Base-by-base conservation (phyloP, 2,329 filamentous ascomycete genomes). In the Ceratocystis huliohia region DNA sequence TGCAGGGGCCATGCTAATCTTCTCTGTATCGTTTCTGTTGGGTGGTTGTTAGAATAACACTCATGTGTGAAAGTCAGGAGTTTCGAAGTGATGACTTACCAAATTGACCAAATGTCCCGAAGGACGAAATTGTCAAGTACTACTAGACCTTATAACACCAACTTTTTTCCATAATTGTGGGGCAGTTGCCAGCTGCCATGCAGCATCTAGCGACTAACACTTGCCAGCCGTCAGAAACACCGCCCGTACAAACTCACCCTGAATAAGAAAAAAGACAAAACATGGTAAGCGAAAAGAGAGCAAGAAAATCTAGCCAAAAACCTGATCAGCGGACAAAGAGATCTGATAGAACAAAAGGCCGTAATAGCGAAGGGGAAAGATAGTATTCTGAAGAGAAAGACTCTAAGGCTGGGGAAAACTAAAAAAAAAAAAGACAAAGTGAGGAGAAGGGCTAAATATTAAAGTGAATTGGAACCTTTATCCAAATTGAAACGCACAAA, bases 1-100 rank as follows among this genome's bases (percentile, higher is more conserved):
- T 85, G 82, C 83, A 86, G 82, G 83, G 86, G 86, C 86, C 86
- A 88, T 88, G 86, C 87, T 88, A 88, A 87, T 87, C 83, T 87
- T 87, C 84, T 87, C 83, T 86, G 82, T 85, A 72, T 66, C 64
- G 66, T 68, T 68, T 66, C 65, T 68, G 33, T 67, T 20, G 28
- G 37, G 5, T 6, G 7, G 0, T 8, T 30, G 67, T 68, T 68
- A 68, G 67, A 33, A 17, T 17, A 1, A 7, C 2, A 3, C 10
- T 41, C 10, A 3, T 0, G 0, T 1, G 33, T 10, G 8, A 13
- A 2, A 15, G 5, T 41, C 22, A 3, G 15, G 22, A 15, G 15
- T 63, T 68, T 53, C 10, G 6, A 28, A 28, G 46, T 48, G 50
- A 28, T 5, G 53, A 59, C 65, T 65, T 67, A 68, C 65, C 67